Base-by-base conservation (phyloP, 352 stramenopile genomes). In the Pythium utonaiense region DNA sequence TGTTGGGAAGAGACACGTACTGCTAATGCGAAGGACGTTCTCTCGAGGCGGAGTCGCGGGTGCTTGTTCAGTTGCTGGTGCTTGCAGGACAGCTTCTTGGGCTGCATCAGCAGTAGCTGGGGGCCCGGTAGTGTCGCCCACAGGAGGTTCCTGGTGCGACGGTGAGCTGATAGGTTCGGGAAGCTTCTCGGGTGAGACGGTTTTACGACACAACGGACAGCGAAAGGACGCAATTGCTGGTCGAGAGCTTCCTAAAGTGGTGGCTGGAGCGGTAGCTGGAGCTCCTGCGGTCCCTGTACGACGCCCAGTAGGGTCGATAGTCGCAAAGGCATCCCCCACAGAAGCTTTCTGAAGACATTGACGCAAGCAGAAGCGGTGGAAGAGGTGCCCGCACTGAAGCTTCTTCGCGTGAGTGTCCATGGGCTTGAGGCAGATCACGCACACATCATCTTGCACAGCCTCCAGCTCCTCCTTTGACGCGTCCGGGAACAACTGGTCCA, bases 371-470 rank as follows among this genome's bases (percentile, higher is more conserved):
- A 87, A 71, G 30, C 78, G 68, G 49, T 92, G 83, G 50, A 90
- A 90, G 21, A 92, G 62, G 31, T 92, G 83, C 1, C 83, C 83
- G 34, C 83, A 92, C 3, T 72, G 67, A 38, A 92, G 69, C 38
- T 87, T 90, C 66, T 92, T 92, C 42, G 80, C 80, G 24, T 89
- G 73, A 0, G 64, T 71, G 6, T 72, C 62, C 83, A 92, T 92
- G 17, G 70, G 53, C 47, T 92, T 88, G 21, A 92, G 65, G 56
- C 83, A 92, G 38, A 92, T 92, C 28, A 86, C 83, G 55, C 83
- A 92, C 17, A 92, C 80, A n/a, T 92, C 83, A 44, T 92, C 83
- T 0, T 72, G 69, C 0, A 88, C 77, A 1, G 71, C 74, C 6
- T 73, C 68, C 0, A 92, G 69, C 44, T 92, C 83, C 1, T 79